These are phyloP conservation scores for Sphaerulina vaccinii DNA, from an alignment of 2,329 filamentous ascomycete genomes.

Conservation along the genomic window DNA sequence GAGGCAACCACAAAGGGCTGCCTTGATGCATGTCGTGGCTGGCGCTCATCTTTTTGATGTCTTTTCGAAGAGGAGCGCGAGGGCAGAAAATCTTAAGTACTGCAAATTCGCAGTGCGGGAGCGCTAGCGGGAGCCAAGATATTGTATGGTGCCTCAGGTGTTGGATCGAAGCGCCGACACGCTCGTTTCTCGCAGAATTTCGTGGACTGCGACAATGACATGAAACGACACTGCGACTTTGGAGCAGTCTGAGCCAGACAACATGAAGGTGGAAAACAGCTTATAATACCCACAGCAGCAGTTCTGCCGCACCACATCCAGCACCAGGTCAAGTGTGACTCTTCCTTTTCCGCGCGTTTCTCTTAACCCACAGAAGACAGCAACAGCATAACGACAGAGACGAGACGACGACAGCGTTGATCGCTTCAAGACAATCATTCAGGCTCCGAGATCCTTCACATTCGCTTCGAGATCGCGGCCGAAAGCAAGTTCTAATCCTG, in stretches of 20 bases:
- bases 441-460: neutral
- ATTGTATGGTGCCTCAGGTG: neutral
- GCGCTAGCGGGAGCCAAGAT: neutral
- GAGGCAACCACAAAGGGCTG: constrained; percentile 31
- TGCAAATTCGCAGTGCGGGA: neutral
- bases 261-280: neutral
- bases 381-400: neutral
- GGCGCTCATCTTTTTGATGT: constrained; percentile 62
- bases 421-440: neutral
- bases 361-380: neutral
- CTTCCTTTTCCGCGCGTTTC: neutral
- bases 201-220: neutral
- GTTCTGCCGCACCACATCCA: neutral
- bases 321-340: neutral
- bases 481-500: constrained; percentile 18
- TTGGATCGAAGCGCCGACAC: neutral
- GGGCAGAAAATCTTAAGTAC: constrained; percentile 8
- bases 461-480: constrained; percentile 7
- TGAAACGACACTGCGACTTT: constrained; percentile 11
- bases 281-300: neutral
- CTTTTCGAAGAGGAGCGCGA: constrained; percentile 40
- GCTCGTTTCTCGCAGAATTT: neutral
- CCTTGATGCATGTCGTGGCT: constrained; percentile 65
- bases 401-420: neutral
- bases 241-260: constrained; percentile 11